Percentiles rank a stretch among this genome's conserved stretches.
Evolutionary conservation across 192 early-diverging fungal genomes (phyloP).

Genomic region (Coemansia sp.): DNA sequence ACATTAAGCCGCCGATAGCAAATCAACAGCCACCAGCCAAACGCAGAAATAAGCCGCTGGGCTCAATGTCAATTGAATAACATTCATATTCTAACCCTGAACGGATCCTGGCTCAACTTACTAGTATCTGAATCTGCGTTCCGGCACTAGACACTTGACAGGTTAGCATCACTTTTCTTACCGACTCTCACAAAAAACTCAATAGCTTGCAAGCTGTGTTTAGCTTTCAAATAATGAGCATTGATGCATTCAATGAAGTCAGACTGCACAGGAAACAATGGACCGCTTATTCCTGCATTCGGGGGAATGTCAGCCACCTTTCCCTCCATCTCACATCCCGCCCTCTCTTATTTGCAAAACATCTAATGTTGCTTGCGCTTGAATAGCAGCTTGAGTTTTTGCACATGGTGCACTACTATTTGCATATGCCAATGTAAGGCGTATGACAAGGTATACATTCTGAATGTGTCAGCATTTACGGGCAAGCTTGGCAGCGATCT

Average conservation of each 20-base stretch:
- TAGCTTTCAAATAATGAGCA: neutral
- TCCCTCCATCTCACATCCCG: neutral
- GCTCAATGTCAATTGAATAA: neutral
- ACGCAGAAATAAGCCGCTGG: neutral
- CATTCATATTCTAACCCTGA: neutral
- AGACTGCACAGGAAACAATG: neutral
- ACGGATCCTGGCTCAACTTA: too few species aligned
- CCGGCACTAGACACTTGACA: neutral
- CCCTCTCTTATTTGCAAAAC: neutral
- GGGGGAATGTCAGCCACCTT: neutral
- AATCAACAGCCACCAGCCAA: neutral
- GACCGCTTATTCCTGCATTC: slow-evolving; percentile 1
- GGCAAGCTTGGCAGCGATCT: neutral
- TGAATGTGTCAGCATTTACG: neutral
- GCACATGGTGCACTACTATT: neutral
- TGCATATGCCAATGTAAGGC: neutral
- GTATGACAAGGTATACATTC: neutral
- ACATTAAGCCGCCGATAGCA: slow-evolving; percentile 1
- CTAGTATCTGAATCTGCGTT: neutral
- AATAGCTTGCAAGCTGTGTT: neutral
- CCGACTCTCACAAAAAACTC: too few species aligned
- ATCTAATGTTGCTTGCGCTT: neutral
- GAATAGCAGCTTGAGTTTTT: neutral
- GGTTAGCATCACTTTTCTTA: too few species aligned
- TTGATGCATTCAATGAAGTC: neutral